phyloP scores from a whole-genome alignment of 306 rosid genomes.

The Cucurbita ficifolia region DNA sequence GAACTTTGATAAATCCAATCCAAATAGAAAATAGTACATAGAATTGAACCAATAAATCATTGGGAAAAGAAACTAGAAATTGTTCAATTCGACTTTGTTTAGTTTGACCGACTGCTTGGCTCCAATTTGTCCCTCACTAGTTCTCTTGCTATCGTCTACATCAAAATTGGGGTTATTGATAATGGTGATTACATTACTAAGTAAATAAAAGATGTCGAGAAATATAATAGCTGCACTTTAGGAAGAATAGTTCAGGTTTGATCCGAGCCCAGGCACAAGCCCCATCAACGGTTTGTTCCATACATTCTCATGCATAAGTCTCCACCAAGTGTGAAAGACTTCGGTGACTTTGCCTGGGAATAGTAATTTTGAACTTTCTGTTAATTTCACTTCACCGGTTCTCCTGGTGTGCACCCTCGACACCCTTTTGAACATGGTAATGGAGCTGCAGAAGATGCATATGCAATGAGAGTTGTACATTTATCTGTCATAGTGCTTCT shows the following conservation, averaged over 20 bases:
- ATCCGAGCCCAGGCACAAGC: neutral
- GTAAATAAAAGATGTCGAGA: neutral
- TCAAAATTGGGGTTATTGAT: neutral
- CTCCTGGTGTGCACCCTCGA: too few species aligned
- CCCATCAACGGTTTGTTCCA: neutral
- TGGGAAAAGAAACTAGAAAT: neutral
- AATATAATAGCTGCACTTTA: neutral
- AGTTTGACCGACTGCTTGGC: neutral
- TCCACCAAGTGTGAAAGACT: neutral
- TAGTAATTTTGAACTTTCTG: neutral
- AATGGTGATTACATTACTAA: neutral
- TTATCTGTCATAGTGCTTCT: neutral
- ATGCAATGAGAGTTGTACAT: too few species aligned
- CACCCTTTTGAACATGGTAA: too few species aligned
- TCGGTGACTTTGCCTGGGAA: neutral
- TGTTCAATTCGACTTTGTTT: neutral
- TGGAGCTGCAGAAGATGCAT: too few species aligned
- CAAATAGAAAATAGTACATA: neutral
- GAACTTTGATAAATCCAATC: neutral
- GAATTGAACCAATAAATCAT: neutral
- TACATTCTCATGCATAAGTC: neutral
- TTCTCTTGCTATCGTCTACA: neutral
- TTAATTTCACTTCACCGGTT: too few species aligned
- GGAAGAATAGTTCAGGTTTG: neutral
- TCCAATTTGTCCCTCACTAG: neutral